phyloP scores from a whole-genome alignment of 2,329 filamentous ascomycete genomes.

The Xylaria sp. region DNA sequence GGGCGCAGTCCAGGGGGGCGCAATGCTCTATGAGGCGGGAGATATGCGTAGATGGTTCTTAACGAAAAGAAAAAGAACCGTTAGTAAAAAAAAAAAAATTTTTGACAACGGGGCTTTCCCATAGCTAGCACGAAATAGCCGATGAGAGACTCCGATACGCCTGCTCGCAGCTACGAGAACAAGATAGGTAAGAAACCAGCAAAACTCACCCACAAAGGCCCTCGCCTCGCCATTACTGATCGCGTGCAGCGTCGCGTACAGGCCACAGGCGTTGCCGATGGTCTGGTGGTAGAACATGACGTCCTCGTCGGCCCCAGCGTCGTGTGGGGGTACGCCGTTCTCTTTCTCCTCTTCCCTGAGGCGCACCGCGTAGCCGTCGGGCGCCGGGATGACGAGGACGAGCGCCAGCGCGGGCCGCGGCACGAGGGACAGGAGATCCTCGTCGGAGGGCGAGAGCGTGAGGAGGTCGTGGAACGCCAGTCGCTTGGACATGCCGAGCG shows the following conservation, averaged over 20 bases:
- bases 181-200: neutral
- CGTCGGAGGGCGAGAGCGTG: conserved; percentile 30
- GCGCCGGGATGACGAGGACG: conserved; percentile 90
- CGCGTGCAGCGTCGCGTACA: conserved; percentile 33
- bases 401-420: conserved; percentile 69
- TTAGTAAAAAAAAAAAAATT: too few relatives aligned
- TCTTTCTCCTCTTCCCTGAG: conserved; percentile 71
- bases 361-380: conserved; percentile 78
- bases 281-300: conserved; percentile 34
- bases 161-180: neutral
- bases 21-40: conserved; percentile 27
- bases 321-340: conserved; percentile 59
- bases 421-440: conserved; percentile 22
- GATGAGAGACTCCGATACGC: neutral
- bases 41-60: conserved; percentile 31
- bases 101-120: neutral
- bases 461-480: conserved; percentile 37
- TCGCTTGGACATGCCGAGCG: conserved; percentile 30
- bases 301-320: conserved; percentile 57
- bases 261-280: conserved; percentile 35
- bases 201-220: conserved; percentile 37
- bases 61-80: neutral
- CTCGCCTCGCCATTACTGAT: conserved; percentile 33
- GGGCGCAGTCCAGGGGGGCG: conserved; percentile 17
- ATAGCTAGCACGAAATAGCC: neutral